Evolutionary conservation across 306 rosid genomes (phyloP), one percentile per base, ranked within the genome.

Genomic region (Medicago ruthenica): DNA sequence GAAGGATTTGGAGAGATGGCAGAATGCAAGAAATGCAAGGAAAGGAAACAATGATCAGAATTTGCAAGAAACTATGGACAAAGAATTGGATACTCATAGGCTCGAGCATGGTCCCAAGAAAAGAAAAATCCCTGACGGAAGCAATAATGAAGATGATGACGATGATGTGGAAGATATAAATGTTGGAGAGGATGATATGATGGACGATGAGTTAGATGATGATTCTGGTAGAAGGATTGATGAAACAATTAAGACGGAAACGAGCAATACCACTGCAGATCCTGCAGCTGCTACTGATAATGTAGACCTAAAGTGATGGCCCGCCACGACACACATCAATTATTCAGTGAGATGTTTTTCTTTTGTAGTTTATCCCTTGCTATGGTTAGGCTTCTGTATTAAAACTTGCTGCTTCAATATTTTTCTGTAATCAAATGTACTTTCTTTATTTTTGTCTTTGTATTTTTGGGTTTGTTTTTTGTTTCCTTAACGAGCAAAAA

Each of bases 71-170:
- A 96, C 97, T 47, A 96, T 96, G 99, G 99, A 96, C 90, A 88
- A 92, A 87, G 99, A 95, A 77, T 74, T 95, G 81, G 99, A 95
- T 73, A 92, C 91, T 21, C 99, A 95, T 73, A 89, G 99, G 88
- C 96, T 95, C 18, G 99, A 95, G 91, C 97, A 95, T 70, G 99
- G 99, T 77, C 99, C 99, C 44, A 95, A 95, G 89, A 96, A 87
- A 80, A 86, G 97, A 71, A 92, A 83, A 82, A 90, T 95, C 79
- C 96, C 97, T 0, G 96, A 76, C 5, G 96, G 92, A 61, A 86
- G 77, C 86, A 86, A 87, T 83, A 88, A 88, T 5, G 97, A 92
- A 79, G 97, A 90, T 9, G 97, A 90, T 11, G 96, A 94, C 15
- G 98, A 92, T 47, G 97, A 92, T 36, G 97, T 88, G 71, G 99